Percentiles rank a stretch among this genome's conserved stretches.
Conservation (phyloP, 805 yeast species). For the Candida koratica region DNA sequence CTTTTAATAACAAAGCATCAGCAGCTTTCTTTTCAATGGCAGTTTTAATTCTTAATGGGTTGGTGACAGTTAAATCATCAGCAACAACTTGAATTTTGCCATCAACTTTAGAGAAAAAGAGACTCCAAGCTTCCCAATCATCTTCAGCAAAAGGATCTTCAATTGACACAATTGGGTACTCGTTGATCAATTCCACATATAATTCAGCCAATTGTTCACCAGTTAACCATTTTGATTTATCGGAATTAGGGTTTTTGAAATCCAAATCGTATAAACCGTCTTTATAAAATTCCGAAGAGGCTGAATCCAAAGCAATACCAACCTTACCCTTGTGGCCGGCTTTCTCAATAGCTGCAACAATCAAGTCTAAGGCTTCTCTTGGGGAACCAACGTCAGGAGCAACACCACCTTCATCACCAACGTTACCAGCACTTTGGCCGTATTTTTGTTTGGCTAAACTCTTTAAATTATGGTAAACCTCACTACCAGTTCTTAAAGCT, state of each 20-base stretch:
- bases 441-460: constrained; percentile 87
- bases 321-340: constrained; percentile 96
- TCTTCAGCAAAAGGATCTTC: constrained; percentile 99
- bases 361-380: constrained; percentile 95
- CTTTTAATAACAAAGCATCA: constrained; percentile 91
- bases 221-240: constrained; percentile 83
- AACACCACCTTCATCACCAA: constrained; percentile 99
- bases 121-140: constrained; percentile 98
- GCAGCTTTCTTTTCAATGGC: constrained; percentile 97
- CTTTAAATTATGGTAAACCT: constrained; percentile 96
- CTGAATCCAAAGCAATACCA: constrained; percentile 91
- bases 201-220: constrained; percentile 83
- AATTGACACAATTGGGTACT: constrained; percentile 96
- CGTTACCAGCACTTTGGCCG: constrained; percentile 99
- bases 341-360: constrained; percentile 78
- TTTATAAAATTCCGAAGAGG: constrained; percentile 96
- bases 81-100: constrained; percentile 86
- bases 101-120: constrained; percentile 67
- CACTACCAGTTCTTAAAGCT: constrained; percentile 95
- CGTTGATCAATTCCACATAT: constrained; percentile 74
- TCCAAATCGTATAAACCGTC: constrained; percentile 97
- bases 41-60: constrained; percentile 88
- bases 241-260: constrained; percentile 96
- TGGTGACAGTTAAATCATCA: constrained; percentile 98
- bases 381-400: constrained; percentile 96